Conservation (phyloP, 2,329 filamentous ascomycete genomes). For the Berkeleyomyces rouxiae region DNA sequence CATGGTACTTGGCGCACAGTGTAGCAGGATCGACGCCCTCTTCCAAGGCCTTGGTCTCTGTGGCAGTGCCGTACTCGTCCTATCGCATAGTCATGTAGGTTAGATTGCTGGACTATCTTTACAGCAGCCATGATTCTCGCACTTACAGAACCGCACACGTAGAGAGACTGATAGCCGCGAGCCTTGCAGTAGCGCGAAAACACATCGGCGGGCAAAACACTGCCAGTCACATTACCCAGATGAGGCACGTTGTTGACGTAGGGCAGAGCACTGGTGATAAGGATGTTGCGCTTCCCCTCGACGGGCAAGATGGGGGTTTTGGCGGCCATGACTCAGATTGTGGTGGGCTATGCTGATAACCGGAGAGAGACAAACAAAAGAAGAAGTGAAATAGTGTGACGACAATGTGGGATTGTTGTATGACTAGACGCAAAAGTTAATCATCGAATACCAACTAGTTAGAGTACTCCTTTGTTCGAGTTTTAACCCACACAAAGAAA, state of each 20-base stretch:
- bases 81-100: conserved; percentile 23
- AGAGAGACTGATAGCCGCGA: conserved; percentile 63
- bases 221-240: conserved; percentile 76
- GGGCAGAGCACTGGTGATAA: conserved; percentile 81
- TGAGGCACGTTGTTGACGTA: conserved; percentile 66
- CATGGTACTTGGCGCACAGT: conserved; percentile 85
- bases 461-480: no score
- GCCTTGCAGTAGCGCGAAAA: conserved; percentile 70
- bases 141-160: conserved; percentile 51
- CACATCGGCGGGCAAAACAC: conserved; percentile 76
- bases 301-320: conserved; percentile 40
- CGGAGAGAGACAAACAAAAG: not conserved
- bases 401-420: not conserved
- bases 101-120: not conserved
- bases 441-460: no score
- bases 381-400: not conserved
- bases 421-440: not conserved
- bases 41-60: conserved; percentile 87
- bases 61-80: conserved; percentile 92
- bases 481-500: no score
- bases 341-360: not conserved
- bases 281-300: conserved; percentile 65
- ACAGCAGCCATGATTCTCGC: not conserved
- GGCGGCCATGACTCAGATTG: conserved; percentile 14
- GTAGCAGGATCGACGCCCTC: conserved; percentile 67